A percentile compares a stretch with the other conserved stretches of the same genome.
Conservation (phyloP, 805 yeast species). For the Schwanniomyces sp. region DNA sequence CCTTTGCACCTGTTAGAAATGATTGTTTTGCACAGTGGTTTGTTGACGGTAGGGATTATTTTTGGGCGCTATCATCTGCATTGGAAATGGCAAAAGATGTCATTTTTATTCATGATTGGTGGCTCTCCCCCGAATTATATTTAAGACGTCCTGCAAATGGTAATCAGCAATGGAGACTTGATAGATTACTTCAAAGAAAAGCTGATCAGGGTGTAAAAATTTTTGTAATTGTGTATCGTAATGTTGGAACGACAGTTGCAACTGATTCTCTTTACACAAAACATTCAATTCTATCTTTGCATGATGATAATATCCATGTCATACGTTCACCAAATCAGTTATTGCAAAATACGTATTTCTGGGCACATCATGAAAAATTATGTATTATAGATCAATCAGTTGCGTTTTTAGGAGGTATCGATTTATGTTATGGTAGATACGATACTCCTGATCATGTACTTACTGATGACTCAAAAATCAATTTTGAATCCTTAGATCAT, state of each 20-base stretch:
- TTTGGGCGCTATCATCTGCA: conserved; percentile 95
- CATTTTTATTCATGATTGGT: conserved; percentile 96
- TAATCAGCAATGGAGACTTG: conserved; percentile 91
- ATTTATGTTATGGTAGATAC: conserved; percentile 91
- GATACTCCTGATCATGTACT: conserved; percentile 96
- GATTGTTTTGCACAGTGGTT: conserved; percentile 93
- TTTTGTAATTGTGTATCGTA: conserved; percentile 87
- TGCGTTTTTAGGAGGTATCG: conserved; percentile 94
- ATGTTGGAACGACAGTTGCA: conserved; percentile 89
- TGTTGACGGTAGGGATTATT: conserved; percentile 94
- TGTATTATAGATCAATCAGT: conserved; percentile 83
- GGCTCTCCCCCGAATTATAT: conserved; percentile 94
- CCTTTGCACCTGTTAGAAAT: conserved; percentile 89
- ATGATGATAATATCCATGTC: conserved; percentile 79
- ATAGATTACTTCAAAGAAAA: conserved; percentile 79
- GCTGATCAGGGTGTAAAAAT: conserved; percentile 96
- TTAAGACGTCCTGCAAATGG: conserved; percentile 93
- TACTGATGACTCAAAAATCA: conserved; percentile 62
- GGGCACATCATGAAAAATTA: conserved; percentile 99
- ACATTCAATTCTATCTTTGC: conserved; percentile 83
- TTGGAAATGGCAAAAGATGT: conserved; percentile 91
- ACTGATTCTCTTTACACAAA: conserved; percentile 94
- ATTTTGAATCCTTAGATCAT: conserved; percentile 28
- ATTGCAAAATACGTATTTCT: conserved; percentile 86
- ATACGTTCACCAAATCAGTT: conserved; percentile 95